A percentile compares a stretch with the other conserved stretches of the same genome.
Conservation (phyloP, 495 filamentous ascomycete species). For the Penicillium cinerascens region DNA sequence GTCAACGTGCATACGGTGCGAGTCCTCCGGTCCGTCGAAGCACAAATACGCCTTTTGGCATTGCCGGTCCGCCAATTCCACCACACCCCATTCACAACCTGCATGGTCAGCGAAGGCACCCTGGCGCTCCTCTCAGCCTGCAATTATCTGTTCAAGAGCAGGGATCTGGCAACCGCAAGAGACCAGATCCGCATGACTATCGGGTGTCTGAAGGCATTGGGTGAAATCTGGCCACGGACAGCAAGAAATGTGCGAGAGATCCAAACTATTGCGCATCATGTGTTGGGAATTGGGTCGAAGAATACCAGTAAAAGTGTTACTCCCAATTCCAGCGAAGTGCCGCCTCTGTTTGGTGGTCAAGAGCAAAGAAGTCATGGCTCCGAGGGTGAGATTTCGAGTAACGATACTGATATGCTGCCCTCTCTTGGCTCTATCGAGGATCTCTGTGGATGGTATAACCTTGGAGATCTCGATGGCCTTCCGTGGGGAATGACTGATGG, state of each 20-base stretch:
- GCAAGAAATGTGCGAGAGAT: slow-evolving; percentile 69
- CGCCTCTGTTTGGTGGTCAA: slow-evolving; percentile 1
- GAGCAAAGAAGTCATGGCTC: slow-evolving; percentile 3
- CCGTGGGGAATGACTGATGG: slow-evolving; percentile 20
- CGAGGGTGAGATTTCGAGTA: slow-evolving; percentile 5
- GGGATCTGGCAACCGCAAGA: slow-evolving; percentile 24
- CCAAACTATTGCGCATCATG: slow-evolving; percentile 67
- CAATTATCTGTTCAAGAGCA: slow-evolving; percentile 16
- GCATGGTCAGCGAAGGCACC: slow-evolving; percentile 31
- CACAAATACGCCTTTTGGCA: slow-evolving; percentile 27
- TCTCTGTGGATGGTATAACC: slow-evolving; percentile 23
- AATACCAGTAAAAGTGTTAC: not conserved
- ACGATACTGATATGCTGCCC: slow-evolving; percentile 10
- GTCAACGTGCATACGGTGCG: slow-evolving; percentile 27
- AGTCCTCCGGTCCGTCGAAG: slow-evolving; percentile 23
- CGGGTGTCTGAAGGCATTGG: slow-evolving; percentile 29
- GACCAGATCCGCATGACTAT: slow-evolving; percentile 33
- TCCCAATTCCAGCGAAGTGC: slow-evolving; percentile 5
- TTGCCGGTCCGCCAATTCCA: slow-evolving; percentile 21
- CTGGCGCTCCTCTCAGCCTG: slow-evolving; percentile 31
- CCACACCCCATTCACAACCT: slow-evolving; percentile 30
- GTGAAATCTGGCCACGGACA: slow-evolving; percentile 39
- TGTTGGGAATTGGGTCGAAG: slow-evolving; percentile 16
- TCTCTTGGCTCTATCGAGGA: slow-evolving; percentile 18
- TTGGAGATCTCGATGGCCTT: slow-evolving; percentile 15